These are phyloP conservation scores for Jatropha multifida DNA, from an alignment of 441 rosid species.

Conservation along the genomic window DNA sequence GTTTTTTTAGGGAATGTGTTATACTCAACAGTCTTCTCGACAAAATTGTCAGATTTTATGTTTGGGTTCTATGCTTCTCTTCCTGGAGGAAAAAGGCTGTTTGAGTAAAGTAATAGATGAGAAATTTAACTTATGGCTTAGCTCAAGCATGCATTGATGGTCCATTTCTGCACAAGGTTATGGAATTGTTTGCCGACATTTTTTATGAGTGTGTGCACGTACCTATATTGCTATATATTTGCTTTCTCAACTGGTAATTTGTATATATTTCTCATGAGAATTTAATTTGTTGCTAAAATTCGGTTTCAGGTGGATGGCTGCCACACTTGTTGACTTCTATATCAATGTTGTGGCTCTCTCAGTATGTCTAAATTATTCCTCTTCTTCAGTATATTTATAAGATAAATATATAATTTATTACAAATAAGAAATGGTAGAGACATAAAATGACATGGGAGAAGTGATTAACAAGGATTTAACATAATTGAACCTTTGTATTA, in stretches of 20 bases:
- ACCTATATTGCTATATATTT: background rate
- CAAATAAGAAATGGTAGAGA: too few species aligned
- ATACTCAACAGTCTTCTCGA: too few species aligned
- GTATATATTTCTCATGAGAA: constrained; percentile 1
- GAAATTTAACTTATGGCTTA: background rate
- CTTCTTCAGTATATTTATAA: background rate
- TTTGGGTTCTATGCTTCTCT: background rate
- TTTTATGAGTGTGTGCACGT: background rate
- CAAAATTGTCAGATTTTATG: background rate
- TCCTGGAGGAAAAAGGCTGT: background rate
- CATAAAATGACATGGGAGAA: too few species aligned
- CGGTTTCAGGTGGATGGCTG: constrained; percentile 71
- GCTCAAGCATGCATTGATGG: background rate
- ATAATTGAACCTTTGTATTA: too few species aligned
- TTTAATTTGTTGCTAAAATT: constrained; percentile 13
- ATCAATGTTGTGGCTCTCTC: constrained; percentile 56
- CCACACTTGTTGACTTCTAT: constrained; percentile 73
- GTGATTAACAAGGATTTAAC: too few species aligned
- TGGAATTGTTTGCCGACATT: background rate
- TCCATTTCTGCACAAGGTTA: background rate
- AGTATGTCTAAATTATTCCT: constrained; percentile 43
- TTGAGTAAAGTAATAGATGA: background rate
- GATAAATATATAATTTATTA: too few species aligned
- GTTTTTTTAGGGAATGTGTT: too few species aligned
- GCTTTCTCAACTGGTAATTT: background rate